Evolutionary conservation across 305 asterid genomes (phyloP), one percentile per base, ranked within the genome.

Genomic region (Solanum hybrid): DNA sequence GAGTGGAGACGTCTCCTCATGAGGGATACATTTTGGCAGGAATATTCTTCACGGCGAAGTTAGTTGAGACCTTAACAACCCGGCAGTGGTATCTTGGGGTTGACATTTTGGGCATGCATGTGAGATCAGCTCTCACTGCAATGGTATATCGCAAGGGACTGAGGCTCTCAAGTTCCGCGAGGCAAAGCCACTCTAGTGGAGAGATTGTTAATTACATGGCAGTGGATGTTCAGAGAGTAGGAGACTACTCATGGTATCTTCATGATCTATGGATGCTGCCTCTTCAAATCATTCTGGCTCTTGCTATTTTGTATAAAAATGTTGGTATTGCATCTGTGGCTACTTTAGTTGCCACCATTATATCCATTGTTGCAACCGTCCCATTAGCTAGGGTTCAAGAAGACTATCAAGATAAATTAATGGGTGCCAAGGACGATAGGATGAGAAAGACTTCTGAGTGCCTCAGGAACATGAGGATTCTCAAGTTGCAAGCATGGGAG

Each of bases 191-290:
- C 92, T 92, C 98, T 15, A 97, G 98, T 64, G 99, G 99, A 14
- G 99, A 96, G 94, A 95, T 96, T 79, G 98, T 97, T 78, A 97
- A 97, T 90, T 97, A 97, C 94, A 97, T 97, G 99, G 99, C 99
- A 7, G 99, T 97, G 90, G 99, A 97, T 93, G 99, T 97, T 81
- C 99, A 97, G 92, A 94, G 99, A 93, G 98, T 97, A n/a, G 99
- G 99, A 66, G 99, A 97, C 91, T 97, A 95, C 91, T 95, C 99
- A 29, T 97, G 99, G 99, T 97, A 97, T 93, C 93, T 97, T 69
- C 99, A 97, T 77, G 99, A 97, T 88, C 91, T 97, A 91, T 97
- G 99, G 99, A 97, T 97, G 98, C 97, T 97, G 51, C 99, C 99
- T 85, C 94, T 97, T 78, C 99, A 97, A 91, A 97, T 97, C 87